Percentiles rank a stretch among this genome's conserved stretches.
Conservation (phyloP, 352 stramenopile genomes). For the Pythium aquatile region DNA sequence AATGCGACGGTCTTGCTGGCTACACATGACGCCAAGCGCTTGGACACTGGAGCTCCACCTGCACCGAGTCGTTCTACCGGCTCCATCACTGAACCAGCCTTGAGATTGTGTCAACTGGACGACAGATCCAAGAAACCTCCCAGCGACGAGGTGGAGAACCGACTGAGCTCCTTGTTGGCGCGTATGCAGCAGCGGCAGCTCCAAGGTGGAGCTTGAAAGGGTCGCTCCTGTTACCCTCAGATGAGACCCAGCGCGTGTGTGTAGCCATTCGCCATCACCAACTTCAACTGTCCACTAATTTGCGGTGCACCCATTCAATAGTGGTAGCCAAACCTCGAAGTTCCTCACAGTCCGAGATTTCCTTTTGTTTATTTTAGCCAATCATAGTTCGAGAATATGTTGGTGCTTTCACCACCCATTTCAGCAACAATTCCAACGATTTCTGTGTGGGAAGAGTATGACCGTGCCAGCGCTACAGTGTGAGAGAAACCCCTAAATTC, state of each 20-base stretch:
- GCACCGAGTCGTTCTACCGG: background rate
- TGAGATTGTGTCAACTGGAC: background rate
- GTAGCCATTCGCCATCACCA: constrained; percentile 7
- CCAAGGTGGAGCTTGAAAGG: background rate
- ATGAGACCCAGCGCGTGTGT: background rate
- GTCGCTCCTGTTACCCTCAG: background rate
- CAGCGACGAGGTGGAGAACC: constrained; percentile 13
- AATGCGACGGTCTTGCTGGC: background rate
- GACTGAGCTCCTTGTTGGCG: constrained; percentile 14
- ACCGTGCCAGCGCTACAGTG: too few species aligned
- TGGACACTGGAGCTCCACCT: background rate
- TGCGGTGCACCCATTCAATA: background rate
- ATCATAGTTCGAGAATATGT: too few species aligned
- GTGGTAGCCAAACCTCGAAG: too few species aligned
- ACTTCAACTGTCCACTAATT: constrained; percentile 12
- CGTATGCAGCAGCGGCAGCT: constrained; percentile 20
- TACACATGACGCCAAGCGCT: background rate
- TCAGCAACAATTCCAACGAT: too few species aligned
- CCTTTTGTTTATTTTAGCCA: too few species aligned
- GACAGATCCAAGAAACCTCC: background rate
- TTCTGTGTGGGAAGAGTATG: too few species aligned
- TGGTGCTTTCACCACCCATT: too few species aligned
- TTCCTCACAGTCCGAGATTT: too few species aligned
- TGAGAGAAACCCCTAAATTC: too few species aligned
- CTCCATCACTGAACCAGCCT: background rate